Evolutionary conservation across 2,329 filamentous ascomycete genomes (phyloP).

Genomic region (Fusarium sp.): DNA sequence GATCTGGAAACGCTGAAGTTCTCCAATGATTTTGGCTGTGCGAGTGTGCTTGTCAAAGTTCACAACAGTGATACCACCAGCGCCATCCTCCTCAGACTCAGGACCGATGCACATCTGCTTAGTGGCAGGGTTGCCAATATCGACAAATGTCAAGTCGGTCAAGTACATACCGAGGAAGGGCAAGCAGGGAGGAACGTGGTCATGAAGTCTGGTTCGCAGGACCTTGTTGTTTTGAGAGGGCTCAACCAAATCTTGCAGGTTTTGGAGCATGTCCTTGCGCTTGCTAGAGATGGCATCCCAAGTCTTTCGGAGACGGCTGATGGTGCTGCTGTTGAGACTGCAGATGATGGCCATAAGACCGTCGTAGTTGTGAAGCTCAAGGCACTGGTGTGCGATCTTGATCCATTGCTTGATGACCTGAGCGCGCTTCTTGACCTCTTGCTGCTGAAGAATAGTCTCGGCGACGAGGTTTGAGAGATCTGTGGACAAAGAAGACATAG

Average conservation of each 20-base stretch:
- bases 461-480: constrained; percentile 93
- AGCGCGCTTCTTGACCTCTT: constrained; percentile 94
- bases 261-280: constrained; percentile 83
- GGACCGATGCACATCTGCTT: constrained; percentile 72
- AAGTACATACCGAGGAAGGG: constrained; percentile 97
- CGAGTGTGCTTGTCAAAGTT: constrained; percentile 98
- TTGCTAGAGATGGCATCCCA: constrained; percentile 91
- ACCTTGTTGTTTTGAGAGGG: constrained; percentile 91
- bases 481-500: constrained; percentile 92
- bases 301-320: constrained; percentile 87
- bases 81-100: constrained; percentile 70
- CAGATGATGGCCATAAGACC: constrained; percentile 97
- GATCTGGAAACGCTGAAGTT: constrained; percentile 95
- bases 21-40: constrained; percentile 94
- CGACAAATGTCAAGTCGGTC: constrained; percentile 95
- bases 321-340: constrained; percentile 91
- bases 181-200: constrained; percentile 90
- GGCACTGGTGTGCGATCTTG: constrained; percentile 88
- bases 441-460: constrained; percentile 87
- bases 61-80: constrained; percentile 81
- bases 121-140: constrained; percentile 90
- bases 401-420: constrained; percentile 97
- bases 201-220: constrained; percentile 84
- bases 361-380: constrained; percentile 95
- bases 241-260: constrained; percentile 87